Evolutionary conservation across 2,329 filamentous ascomycete genomes (phyloP).

Genomic region (Fusarium coicis): DNA sequence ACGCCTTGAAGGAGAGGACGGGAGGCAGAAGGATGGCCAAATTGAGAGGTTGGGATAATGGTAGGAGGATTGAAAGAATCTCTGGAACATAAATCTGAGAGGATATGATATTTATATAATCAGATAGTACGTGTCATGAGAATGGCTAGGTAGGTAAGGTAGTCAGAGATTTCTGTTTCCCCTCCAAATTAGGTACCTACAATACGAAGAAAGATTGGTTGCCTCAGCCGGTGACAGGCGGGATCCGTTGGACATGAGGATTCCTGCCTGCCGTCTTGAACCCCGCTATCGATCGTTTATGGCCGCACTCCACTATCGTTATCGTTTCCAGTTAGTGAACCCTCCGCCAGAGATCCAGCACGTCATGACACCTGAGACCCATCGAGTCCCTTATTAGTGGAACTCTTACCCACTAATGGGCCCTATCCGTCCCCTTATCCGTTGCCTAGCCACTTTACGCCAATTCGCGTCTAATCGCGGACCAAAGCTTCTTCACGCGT

Average conservation of each 20-base stretch:
- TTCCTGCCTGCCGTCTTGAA: not conserved
- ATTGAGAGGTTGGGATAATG: not conserved
- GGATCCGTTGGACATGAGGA: conserved; percentile 26
- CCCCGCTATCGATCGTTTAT: conserved; percentile 28
- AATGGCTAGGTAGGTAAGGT: not conserved
- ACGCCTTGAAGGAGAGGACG: not conserved
- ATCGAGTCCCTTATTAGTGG: not conserved
- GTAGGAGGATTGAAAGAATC: not conserved
- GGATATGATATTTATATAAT: not conserved
- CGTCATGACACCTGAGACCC: conserved; percentile 23
- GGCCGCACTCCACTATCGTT: not conserved
- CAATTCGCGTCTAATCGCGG: conserved; percentile 38
- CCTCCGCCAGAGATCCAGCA: conserved; percentile 33
- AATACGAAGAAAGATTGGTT: conserved; percentile 6
- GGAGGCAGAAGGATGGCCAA: not conserved
- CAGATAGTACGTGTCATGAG: not conserved
- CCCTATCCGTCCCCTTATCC: conserved; percentile 8
- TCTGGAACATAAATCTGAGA: not conserved
- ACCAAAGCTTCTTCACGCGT: conserved; percentile 37
- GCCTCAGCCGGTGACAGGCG: conserved; percentile 34
- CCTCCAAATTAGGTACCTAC: not conserved
- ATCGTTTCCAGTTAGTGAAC: not conserved
- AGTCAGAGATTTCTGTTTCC: conserved; percentile 30
- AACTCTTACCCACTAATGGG: not conserved
- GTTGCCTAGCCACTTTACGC: conserved; percentile 45